These are phyloP conservation scores for Brasenia schreberi DNA, from an alignment of 164 flowering plant genomes.

Conservation along the genomic window DNA sequence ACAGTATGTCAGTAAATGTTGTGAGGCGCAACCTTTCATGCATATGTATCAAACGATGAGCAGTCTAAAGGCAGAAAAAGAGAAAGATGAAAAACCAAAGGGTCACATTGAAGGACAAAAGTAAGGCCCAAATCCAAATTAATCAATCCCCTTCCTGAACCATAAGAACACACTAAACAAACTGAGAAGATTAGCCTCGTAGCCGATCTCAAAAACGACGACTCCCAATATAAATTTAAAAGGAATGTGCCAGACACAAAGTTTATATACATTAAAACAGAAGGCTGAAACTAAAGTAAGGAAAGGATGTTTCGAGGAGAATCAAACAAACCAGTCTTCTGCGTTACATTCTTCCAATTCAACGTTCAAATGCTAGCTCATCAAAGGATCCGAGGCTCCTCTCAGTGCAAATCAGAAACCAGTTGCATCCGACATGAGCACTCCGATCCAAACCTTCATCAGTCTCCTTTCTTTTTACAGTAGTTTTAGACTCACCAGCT, in stretches of 20 bases:
- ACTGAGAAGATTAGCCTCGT: background rate
- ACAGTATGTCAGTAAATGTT: background rate
- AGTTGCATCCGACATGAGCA: background rate
- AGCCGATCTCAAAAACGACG: background rate
- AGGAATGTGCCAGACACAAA: background rate
- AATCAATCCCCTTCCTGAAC: background rate
- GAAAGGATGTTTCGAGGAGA: background rate
- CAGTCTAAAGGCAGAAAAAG: too few species aligned
- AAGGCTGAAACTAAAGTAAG: background rate
- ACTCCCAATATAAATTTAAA: background rate
- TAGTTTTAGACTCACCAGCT: background rate
- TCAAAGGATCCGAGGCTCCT: background rate
- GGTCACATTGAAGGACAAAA: background rate
- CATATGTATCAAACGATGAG: background rate
- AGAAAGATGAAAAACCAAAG: background rate
- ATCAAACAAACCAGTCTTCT: background rate
- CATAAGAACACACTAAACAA: background rate
- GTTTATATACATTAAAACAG: background rate
- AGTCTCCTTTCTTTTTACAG: background rate
- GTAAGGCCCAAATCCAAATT: background rate
- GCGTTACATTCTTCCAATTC: background rate
- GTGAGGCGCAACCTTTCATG: background rate
- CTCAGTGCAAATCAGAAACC: background rate
- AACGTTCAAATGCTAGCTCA: background rate
- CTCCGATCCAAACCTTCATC: background rate